Base-by-base conservation (phyloP, 805 yeast species). In the Sungouiozyma intestinalis region DNA sequence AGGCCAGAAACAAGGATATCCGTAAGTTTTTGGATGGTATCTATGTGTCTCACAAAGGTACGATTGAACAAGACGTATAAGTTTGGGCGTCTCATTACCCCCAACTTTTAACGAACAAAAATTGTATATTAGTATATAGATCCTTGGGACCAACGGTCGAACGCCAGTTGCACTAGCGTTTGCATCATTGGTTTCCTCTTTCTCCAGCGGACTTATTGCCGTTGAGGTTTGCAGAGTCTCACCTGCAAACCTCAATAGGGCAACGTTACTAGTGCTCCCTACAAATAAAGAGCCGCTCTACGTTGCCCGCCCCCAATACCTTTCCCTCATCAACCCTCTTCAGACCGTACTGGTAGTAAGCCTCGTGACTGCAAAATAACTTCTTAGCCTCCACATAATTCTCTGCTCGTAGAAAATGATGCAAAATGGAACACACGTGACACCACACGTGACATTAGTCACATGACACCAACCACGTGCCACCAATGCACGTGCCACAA, bases 21-120 rank as follows among this genome's bases (percentile, higher is more conserved):
- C 85, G 97, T 77, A 92, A 92, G 80, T 92, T 92, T 81, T 84
- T 92, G 79, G 98, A 94, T 73, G 99, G 99, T 87, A 88, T 90
- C 76, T 90, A 90, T 72, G 98, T 90, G 63, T 88, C 97, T 57
- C 92, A 84, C 76, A 84, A 83, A 74, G 95, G 95, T 65, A 74
- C 75, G 68, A 76, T 90, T 66, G 83, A 72, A 52, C 84, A 80
- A 68, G 88, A 80, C 37, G 58, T 57, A 27, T 66, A 64, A 60
- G 31, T 33, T 17, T n/a, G n/a, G n/a, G n/a, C n/a, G n/a, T n/a
- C n/a, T n/a, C n/a, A n/a, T n/a, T n/a, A n/a, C n/a, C n/a, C n/a
- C n/a, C n/a, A n/a, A n/a, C n/a, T n/a, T n/a, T n/a, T 7, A 24
- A 24, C 29, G 29, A 24, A 24, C 11, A 24, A 24, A 24, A 6